Conservation (phyloP, 495 filamentous ascomycete genomes). For the Penicillium goetzii region DNA sequence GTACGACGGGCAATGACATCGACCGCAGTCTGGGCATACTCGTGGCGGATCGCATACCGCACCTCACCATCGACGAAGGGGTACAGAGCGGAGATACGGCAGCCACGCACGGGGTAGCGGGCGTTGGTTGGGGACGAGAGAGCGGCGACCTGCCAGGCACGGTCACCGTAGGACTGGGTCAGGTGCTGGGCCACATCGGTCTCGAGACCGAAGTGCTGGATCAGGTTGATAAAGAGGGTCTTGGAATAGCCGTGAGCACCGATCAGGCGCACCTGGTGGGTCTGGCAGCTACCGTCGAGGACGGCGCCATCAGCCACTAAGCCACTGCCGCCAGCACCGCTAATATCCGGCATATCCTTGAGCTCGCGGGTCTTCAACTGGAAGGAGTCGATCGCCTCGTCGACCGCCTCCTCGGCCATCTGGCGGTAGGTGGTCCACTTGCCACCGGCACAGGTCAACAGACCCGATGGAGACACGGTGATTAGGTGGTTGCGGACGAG, state of each 20-base stretch:
- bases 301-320: slow-evolving; percentile 71
- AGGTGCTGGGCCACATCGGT: slow-evolving; percentile 94
- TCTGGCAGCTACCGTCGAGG: slow-evolving; percentile 87
- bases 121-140: slow-evolving; percentile 78
- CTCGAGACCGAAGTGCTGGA: slow-evolving; percentile 95
- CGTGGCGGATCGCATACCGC: slow-evolving; percentile 84
- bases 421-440: slow-evolving; percentile 99
- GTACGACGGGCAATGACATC: slow-evolving; percentile 90
- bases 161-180: slow-evolving; percentile 87
- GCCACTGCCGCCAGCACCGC: slow-evolving; percentile 67
- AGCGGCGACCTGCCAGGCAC: slow-evolving; percentile 92
- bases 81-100: slow-evolving; percentile 80
- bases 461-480: slow-evolving; percentile 80
- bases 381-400: slow-evolving; percentile 82
- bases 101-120: slow-evolving; percentile 86
- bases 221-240: slow-evolving; percentile 97
- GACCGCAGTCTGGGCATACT: slow-evolving; percentile 92
- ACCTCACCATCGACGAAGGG: slow-evolving; percentile 98
- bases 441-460: slow-evolving; percentile 93
- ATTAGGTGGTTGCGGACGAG: slow-evolving; percentile 95
- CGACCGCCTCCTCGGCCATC: slow-evolving; percentile 97
- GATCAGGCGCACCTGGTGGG: slow-evolving; percentile 84
- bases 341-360: slow-evolving; percentile 67
- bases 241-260: slow-evolving; percentile 94
- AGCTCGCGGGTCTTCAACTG: slow-evolving; percentile 65